Conservation (phyloP, 352 stramenopile species). For the Phytopythium helicoides region DNA sequence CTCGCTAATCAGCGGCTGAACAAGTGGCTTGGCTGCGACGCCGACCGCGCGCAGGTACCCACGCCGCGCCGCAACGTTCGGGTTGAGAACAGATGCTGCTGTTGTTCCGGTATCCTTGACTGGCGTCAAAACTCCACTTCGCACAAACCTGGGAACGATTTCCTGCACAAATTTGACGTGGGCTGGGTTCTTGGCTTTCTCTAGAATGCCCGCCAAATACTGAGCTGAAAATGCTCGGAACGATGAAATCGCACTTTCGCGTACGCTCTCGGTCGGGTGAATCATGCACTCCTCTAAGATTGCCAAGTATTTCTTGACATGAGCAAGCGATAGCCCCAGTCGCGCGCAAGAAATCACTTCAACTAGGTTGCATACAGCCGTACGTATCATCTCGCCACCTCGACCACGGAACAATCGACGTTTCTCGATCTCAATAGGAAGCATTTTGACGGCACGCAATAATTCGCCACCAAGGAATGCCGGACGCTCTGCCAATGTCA, state of each 20-base stretch:
- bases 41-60: conserved; percentile 70
- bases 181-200: conserved; percentile 29
- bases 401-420: conserved; percentile 93
- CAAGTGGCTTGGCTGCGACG: conserved; percentile 31
- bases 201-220: conserved; percentile 85
- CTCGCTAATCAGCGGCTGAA: conserved; percentile 25
- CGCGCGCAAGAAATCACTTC: conserved; percentile 77
- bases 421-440: conserved; percentile 92
- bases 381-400: conserved; percentile 95
- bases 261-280: conserved; percentile 93
- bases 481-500: conserved; percentile 41
- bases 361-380: conserved; percentile 94
- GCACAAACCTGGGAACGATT: conserved; percentile 63
- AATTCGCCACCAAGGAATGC: conserved; percentile 71
- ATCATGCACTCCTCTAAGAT: conserved; percentile 91
- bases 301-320: conserved; percentile 75
- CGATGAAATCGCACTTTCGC: conserved; percentile 83
- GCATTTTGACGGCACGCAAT: conserved; percentile 63
- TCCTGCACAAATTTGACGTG: conserved; percentile 48
- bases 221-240: conserved; percentile 80
- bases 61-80: conserved; percentile 88
- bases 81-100: conserved; percentile 28
- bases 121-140: conserved; percentile 35
- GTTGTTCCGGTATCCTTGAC: conserved; percentile 9
- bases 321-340: conserved; percentile 50